phyloP scores from a whole-genome alignment of 495 filamentous ascomycete genomes.

The Hypoxylon subgilvum region DNA sequence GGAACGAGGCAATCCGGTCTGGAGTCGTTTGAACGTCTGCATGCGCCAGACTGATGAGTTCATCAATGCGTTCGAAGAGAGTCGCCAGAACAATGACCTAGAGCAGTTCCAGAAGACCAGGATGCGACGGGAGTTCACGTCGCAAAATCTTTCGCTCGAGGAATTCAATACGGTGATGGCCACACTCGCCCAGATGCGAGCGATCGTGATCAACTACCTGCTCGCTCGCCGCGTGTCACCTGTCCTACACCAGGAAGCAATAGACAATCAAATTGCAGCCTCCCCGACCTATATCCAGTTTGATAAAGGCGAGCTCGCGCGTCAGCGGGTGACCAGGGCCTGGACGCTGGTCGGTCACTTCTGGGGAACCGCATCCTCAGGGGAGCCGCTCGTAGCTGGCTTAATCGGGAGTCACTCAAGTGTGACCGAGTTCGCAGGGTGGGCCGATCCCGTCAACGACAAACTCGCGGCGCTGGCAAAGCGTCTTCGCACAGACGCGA shows the following conservation, averaged over 20 bases:
- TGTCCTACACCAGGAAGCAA: constrained; percentile 1
- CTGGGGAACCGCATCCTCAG: no score
- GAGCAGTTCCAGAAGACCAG: background rate
- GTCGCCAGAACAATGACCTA: no score
- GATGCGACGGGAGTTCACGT: background rate
- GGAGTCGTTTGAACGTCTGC: background rate
- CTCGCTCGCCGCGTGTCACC: constrained; percentile 9
- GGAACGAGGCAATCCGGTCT: background rate
- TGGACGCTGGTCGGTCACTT: no score
- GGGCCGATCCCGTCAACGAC: constrained; percentile 8
- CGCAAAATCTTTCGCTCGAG: background rate
- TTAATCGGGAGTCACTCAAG: no score
- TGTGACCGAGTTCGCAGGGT: background rate
- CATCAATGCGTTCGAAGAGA: background rate
- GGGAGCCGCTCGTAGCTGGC: no score
- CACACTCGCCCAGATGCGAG: background rate
- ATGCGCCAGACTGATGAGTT: constrained; percentile 8
- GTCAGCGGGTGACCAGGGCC: no score
- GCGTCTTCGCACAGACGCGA: background rate
- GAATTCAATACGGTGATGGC: background rate
- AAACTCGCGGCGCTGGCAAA: background rate
- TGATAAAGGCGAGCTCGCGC: no score
- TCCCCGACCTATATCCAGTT: no score
- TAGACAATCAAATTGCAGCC: no score
- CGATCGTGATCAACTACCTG: constrained; percentile 11